Evolutionary conservation across 495 filamentous ascomycete genomes (phyloP).

Genomic region (Xylaria flabelliformis): DNA sequence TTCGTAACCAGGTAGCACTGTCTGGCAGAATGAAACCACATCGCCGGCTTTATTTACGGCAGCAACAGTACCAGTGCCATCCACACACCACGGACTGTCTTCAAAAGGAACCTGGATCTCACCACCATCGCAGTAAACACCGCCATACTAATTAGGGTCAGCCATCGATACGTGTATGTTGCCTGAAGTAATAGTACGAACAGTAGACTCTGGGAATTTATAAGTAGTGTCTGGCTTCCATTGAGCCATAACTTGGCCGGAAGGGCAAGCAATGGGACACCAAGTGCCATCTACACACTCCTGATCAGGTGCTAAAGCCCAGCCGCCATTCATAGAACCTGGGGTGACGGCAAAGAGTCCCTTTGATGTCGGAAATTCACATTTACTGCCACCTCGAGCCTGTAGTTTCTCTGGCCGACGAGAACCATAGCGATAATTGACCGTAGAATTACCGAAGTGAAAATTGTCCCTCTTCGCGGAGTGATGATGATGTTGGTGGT

Average conservation of each 20-base stretch:
- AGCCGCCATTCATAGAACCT: constrained; percentile 70
- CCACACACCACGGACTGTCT: constrained; percentile 71
- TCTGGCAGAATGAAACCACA: constrained; percentile 79
- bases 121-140: constrained; percentile 76
- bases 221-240: constrained; percentile 78
- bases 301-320: constrained; percentile 83
- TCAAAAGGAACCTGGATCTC: constrained; percentile 75
- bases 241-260: constrained; percentile 79
- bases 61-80: constrained; percentile 69
- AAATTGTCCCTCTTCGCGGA: constrained; percentile 26
- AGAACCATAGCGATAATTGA: constrained; percentile 34
- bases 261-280: constrained; percentile 80
- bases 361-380: constrained; percentile 70
- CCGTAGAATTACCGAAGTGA: constrained; percentile 16
- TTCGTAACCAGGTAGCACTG: constrained; percentile 84
- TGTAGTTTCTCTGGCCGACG: constrained; percentile 35
- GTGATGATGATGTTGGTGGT: constrained; percentile 31
- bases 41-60: constrained; percentile 68
- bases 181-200: constrained; percentile 48
- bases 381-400: constrained; percentile 55
- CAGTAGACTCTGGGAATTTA: constrained; percentile 74
- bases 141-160: constrained; percentile 67
- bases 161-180: constrained; percentile 11
- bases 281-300: constrained; percentile 70
- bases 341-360: constrained; percentile 75